Percentiles rank a stretch among this genome's conserved stretches.
Evolutionary conservation across 1,284 basidiomycete genomes (phyloP).

Genomic region (Cutaneotrichosporon curvatum): DNA sequence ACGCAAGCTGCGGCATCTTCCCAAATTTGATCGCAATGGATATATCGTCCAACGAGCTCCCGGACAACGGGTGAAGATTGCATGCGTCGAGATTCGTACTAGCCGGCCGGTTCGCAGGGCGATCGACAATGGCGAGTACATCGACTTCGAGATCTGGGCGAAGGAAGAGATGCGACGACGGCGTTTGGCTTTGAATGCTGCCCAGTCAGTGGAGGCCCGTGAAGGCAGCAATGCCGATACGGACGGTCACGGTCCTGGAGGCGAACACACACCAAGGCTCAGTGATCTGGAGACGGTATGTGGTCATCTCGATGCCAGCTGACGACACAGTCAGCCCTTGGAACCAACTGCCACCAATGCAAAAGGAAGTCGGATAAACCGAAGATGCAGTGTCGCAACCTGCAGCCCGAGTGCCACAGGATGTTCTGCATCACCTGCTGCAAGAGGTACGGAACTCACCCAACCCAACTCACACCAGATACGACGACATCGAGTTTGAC

Average conservation of each 20-base stretch:
- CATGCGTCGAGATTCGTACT: conserved; percentile 33
- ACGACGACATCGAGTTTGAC: conserved; percentile 41
- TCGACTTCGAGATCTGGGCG: conserved; percentile 21
- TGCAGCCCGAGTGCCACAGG: conserved; percentile 27
- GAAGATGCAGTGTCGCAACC: conserved; percentile 41
- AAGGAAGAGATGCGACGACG: conserved; percentile 29
- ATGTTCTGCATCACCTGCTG: conserved; percentile 39
- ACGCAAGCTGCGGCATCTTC: neutral
- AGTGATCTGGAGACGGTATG: too few species aligned
- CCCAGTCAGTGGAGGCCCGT: too few species aligned
- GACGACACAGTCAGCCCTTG: too few species aligned
- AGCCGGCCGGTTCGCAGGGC: conserved; percentile 17
- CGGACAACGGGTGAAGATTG: conserved; percentile 11
- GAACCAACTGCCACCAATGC: conserved; percentile 39
- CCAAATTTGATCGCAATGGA: neutral
- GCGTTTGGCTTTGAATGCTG: too few species aligned
- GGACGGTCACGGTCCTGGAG: too few species aligned
- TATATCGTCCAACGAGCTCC: neutral
- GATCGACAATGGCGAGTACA: conserved; percentile 30
- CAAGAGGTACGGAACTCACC: conserved; percentile 24
- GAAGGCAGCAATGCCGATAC: too few species aligned
- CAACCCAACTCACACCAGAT: conserved; percentile 19
- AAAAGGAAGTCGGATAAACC: conserved; percentile 30
- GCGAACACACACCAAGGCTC: too few species aligned
- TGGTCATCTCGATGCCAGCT: too few species aligned